Base-by-base conservation (phyloP, 495 filamentous ascomycete species). In the Viridothelium virens region DNA sequence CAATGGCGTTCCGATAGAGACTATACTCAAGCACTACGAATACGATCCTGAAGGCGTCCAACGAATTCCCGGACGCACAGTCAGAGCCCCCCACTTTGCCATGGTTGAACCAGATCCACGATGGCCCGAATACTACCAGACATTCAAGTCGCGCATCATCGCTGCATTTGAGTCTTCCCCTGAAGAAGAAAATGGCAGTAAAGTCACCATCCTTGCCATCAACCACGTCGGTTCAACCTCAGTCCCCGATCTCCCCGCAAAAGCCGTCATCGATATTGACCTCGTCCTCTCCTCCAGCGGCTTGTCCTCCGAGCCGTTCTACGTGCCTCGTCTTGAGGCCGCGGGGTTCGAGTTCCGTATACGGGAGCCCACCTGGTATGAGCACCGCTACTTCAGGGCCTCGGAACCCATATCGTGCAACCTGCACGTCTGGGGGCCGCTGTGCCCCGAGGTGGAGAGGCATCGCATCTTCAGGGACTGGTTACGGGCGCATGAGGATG, bases 201-300 rank as follows among this genome's bases (percentile, higher is more conserved):
- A 47, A 39, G 66, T 70, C 61, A 63, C 56, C 46, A 59, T 66
- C 38, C 25, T 80, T 39, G 67, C 64, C 50, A 70, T 79, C 66
- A 38, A 67, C 16, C 82, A 84, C 66, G 74, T 78, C 62, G 82
- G 82, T 37, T 80, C 77, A n/a, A 84, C 82, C 44, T 80, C 78
- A 37, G 79, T 84, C 63, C 77, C 80, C 9, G 75, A 71, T 34
- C 75, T 84, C 3, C 70, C 77, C 2, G 80, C 81, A 36, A 83
- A 83, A 68, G 75, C 75, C 63, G 67, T 82, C 37, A 77, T 83
- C 38, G 81, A 83, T 64, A 70, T 84, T 38, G 81, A 84, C 67
- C 70, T 84, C n/a, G 69, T 77, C 34, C 67, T 83, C 25, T 69
- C 67, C 47, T 66, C 64, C 61, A 65, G 63, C 11, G 77, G 79